phyloP scores from a whole-genome alignment of 495 filamentous ascomycete species.

The Neurospora cerealis region DNA sequence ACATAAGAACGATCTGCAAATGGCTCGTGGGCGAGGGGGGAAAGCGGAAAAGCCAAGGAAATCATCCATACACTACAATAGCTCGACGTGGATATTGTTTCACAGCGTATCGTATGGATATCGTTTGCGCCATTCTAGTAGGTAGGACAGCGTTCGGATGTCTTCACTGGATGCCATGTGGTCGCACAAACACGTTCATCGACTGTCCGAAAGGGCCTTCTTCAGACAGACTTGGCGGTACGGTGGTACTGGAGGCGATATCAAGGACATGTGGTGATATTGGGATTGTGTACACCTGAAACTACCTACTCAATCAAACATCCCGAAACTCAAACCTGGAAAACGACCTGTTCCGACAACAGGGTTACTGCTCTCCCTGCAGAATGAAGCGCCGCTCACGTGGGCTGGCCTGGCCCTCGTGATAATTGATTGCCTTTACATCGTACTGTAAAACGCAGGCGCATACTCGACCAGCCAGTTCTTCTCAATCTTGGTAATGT shows the following conservation, averaged over 20 bases:
- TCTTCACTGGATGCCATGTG: background rate
- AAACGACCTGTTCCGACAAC: background rate
- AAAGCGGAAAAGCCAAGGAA: background rate
- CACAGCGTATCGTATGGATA: background rate
- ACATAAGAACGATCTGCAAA: background rate
- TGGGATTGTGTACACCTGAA: background rate
- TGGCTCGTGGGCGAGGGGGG: background rate
- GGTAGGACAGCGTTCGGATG: background rate
- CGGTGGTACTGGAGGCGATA: background rate
- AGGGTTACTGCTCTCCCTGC: background rate
- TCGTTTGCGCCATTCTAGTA: background rate
- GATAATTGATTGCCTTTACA: background rate
- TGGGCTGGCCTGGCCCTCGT: background rate
- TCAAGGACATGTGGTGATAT: background rate
- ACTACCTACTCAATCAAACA: background rate
- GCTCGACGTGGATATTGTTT: background rate
- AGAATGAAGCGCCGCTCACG: background rate
- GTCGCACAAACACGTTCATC: background rate
- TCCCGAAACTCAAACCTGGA: background rate
- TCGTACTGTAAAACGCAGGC: slow-evolving; percentile 66
- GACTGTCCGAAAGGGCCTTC: background rate
- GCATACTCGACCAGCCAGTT: slow-evolving; percentile 85
- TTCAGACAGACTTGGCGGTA: background rate
- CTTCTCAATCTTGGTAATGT: slow-evolving; percentile 87
- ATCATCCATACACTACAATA: background rate